Evolutionary conservation across 345 rosid genomes (phyloP).

Genomic region (Pistacia vera): DNA sequence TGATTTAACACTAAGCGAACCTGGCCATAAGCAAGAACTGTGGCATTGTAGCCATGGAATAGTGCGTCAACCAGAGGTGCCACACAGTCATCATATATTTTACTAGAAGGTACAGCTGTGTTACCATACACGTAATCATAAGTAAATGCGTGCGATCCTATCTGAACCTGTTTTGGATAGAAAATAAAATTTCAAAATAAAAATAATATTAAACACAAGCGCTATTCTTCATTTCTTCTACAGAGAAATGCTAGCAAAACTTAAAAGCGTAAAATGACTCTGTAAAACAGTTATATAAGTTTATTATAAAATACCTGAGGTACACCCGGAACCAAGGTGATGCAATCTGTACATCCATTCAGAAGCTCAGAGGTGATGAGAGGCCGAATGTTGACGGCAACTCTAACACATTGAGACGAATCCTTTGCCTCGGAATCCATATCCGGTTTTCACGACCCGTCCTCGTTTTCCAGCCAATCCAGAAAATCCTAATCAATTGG

Average conservation of each 20-base stretch:
- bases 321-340: slow-evolving; percentile 76
- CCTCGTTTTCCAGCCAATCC: too few species aligned
- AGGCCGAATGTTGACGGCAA: slow-evolving; percentile 90
- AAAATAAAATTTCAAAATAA: neutral
- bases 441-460: neutral
- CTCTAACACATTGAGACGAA: slow-evolving; percentile 63
- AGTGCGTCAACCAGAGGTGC: slow-evolving; percentile 92
- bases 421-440: slow-evolving; percentile 64
- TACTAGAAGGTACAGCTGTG: slow-evolving; percentile 46
- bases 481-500: too few species aligned
- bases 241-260: too few species aligned
- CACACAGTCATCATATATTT: slow-evolving; percentile 66
- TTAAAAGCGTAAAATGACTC: too few species aligned
- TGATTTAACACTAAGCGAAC: slow-evolving; percentile 30
- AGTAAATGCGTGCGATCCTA: slow-evolving; percentile 85
- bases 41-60: slow-evolving; percentile 87
- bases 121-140: slow-evolving; percentile 77
- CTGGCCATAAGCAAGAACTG: slow-evolving; percentile 97
- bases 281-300: neutral
- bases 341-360: slow-evolving; percentile 86
- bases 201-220: neutral
- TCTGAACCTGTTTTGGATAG: slow-evolving; percentile 57
- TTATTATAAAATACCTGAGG: slow-evolving; percentile 62
- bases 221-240: too few species aligned
- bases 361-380: slow-evolving; percentile 87